Conservation (phyloP, 192 early-diverging fungal species). For the Linnemannia hyalina region DNA sequence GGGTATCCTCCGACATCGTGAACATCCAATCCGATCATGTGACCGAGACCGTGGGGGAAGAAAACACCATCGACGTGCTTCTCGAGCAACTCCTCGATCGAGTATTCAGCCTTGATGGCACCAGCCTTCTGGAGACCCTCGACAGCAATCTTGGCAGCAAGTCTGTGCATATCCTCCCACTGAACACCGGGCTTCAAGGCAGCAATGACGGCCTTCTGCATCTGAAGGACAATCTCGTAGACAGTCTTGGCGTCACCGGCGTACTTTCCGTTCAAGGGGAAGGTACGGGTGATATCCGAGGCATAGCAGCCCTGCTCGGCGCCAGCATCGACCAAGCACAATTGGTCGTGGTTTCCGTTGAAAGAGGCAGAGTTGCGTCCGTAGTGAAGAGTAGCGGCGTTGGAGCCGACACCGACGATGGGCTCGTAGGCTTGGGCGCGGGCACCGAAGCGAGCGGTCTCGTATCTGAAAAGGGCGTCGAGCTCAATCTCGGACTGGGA, state of each 20-base stretch:
- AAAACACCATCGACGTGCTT: slow-evolving; percentile 83
- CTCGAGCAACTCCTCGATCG: slow-evolving; percentile 69
- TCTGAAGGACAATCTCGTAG: slow-evolving; percentile 86
- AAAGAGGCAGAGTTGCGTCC: slow-evolving; percentile 75
- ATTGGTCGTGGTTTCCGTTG: slow-evolving; percentile 46
- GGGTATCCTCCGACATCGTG: slow-evolving; percentile 95
- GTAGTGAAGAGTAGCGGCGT: slow-evolving; percentile 90
- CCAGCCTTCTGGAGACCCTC: slow-evolving; percentile 80
- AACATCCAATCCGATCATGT: slow-evolving; percentile 91
- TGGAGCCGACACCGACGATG: slow-evolving; percentile 85
- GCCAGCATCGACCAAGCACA: slow-evolving; percentile 89
- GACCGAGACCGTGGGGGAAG: slow-evolving; percentile 94
- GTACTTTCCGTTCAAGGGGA: slow-evolving; percentile 84
- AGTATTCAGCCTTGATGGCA: slow-evolving; percentile 74
- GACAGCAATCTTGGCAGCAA: slow-evolving; percentile 73
- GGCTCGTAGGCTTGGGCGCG: slow-evolving; percentile 86
- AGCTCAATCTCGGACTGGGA: slow-evolving; percentile 81
- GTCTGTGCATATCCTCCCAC: slow-evolving; percentile 93
- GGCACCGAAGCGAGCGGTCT: slow-evolving; percentile 75
- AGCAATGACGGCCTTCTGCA: slow-evolving; percentile 83
- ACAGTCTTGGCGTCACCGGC: slow-evolving; percentile 78
- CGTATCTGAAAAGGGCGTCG: slow-evolving; percentile 83
- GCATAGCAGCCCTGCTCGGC: slow-evolving; percentile 87
- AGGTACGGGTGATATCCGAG: slow-evolving; percentile 92
- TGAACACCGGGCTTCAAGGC: slow-evolving; percentile 80